A percentile compares a stretch with the other conserved stretches of the same genome.
phyloP scores from a whole-genome alignment of 352 stramenopile genomes.

The Phytophthora fragariaefolia region DNA sequence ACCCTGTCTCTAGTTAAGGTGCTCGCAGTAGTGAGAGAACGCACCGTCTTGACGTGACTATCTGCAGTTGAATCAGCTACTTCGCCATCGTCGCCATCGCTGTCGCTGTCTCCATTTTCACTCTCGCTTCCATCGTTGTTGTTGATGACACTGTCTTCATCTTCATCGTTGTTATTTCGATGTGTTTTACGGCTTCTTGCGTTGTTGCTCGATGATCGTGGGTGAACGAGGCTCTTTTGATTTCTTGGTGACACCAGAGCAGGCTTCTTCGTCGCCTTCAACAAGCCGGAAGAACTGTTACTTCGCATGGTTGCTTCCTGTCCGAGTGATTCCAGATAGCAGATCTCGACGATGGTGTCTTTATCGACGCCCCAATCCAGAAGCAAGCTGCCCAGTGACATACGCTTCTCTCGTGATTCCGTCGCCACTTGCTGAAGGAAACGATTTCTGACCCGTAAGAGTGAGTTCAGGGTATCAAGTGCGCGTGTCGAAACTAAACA shows the following conservation, averaged over 20 bases:
- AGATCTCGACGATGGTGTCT: constrained; percentile 63
- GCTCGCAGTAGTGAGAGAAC: background rate
- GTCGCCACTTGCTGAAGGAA: constrained; percentile 47
- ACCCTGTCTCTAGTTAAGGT: background rate
- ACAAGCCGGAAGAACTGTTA: background rate
- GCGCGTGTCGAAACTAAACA: constrained; percentile 21
- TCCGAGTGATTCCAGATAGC: constrained; percentile 27
- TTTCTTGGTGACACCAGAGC: constrained; percentile 24
- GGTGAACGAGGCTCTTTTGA: constrained; percentile 12
- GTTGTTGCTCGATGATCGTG: constrained; percentile 3
- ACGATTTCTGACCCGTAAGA: constrained; percentile 30
- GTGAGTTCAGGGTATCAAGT: constrained; percentile 26
- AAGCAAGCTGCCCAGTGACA: constrained; percentile 54
- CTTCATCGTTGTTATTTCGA: background rate
- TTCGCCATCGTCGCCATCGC: constrained; percentile 1
- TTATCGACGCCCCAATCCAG: constrained; percentile 62
- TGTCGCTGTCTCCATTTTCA: constrained; percentile 12
- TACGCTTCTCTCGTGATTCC: constrained; percentile 47
- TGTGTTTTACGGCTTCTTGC: background rate
- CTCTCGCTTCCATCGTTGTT: constrained; percentile 20
- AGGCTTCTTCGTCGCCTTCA: constrained; percentile 5
- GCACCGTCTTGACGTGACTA: constrained; percentile 54
- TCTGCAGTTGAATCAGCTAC: constrained; percentile 5
- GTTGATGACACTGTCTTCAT: constrained; percentile 13
- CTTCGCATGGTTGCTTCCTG: background rate